Evolutionary conservation across 257 asterid species (phyloP).

Genomic region (Solanum rostratum): DNA sequence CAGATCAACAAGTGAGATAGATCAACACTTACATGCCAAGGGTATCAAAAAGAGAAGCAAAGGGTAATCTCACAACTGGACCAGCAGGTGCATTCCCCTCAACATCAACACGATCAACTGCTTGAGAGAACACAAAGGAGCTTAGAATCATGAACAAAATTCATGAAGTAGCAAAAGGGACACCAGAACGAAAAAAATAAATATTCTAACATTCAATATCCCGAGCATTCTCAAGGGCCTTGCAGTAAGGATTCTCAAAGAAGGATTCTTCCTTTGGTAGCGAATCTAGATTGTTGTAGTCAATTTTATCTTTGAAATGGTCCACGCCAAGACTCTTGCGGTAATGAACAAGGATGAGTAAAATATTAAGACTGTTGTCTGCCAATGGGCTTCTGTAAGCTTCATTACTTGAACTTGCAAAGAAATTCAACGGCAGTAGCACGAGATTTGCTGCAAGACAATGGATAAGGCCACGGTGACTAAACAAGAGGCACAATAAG

Average conservation of each 20-base stretch:
- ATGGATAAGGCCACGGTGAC: not conserved
- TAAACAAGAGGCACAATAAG: not conserved
- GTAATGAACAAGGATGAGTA: slow-evolving; percentile 70
- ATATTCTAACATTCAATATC: slow-evolving; percentile 70
- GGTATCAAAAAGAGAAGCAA: slow-evolving; percentile 88
- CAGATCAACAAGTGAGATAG: not conserved
- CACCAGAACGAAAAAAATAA: slow-evolving; percentile 3
- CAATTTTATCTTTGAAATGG: slow-evolving; percentile 39
- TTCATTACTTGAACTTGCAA: slow-evolving; percentile 72
- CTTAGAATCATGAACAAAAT: slow-evolving; percentile 5
- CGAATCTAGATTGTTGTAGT: slow-evolving; percentile 33
- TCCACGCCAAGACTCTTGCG: slow-evolving; percentile 54
- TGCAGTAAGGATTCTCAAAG: slow-evolving; percentile 78
- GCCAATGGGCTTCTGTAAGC: slow-evolving; percentile 68
- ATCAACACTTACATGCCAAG: slow-evolving; percentile 65
- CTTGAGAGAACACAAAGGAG: slow-evolving; percentile 15
- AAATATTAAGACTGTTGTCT: slow-evolving; percentile 68
- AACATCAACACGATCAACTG: slow-evolving; percentile 81
- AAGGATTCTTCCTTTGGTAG: slow-evolving; percentile 54
- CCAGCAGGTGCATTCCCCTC: slow-evolving; percentile 70
- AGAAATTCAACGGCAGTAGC: slow-evolving; percentile 63
- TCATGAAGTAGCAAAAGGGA: slow-evolving; percentile 4
- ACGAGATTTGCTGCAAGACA: slow-evolving; percentile 78
- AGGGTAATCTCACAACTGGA: slow-evolving; percentile 67
- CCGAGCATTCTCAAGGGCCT: slow-evolving; percentile 71